Conservation (phyloP, 2,329 filamentous ascomycete species). For the Scytalidium lignicola region DNA sequence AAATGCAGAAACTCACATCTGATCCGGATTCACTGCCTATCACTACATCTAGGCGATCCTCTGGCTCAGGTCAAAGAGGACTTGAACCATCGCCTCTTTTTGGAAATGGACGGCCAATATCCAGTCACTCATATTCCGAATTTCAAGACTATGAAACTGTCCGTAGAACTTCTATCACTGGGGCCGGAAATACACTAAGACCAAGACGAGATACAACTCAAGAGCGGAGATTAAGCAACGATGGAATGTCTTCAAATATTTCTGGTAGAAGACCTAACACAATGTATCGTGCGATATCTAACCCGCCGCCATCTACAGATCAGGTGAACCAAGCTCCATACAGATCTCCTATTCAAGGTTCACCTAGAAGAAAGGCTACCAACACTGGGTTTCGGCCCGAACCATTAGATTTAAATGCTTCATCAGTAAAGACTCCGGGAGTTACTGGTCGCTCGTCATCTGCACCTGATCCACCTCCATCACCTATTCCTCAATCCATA, state of each 20-base stretch:
- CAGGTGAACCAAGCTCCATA: slow-evolving; percentile 12
- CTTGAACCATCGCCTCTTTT: slow-evolving; percentile 23
- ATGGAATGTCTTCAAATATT: slow-evolving; percentile 10
- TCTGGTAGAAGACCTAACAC: slow-evolving; percentile 17
- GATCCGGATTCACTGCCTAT: slow-evolving; percentile 55
- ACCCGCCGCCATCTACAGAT: slow-evolving; percentile 13
- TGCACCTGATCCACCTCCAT: slow-evolving; percentile 13
- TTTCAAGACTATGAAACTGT: not conserved
- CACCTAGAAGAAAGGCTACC: slow-evolving; percentile 22
- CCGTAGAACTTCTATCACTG: not conserved
- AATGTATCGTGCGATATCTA: slow-evolving; percentile 22
- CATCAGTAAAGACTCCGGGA: slow-evolving; percentile 7
- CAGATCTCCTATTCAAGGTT: slow-evolving; percentile 13
- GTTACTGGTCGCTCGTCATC: slow-evolving; percentile 9
- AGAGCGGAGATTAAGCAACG: slow-evolving; percentile 13
- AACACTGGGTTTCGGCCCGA: slow-evolving; percentile 18
- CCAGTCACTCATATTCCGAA: slow-evolving; percentile 9
- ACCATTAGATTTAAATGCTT: slow-evolving; percentile 18
- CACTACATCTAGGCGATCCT: slow-evolving; percentile 33
- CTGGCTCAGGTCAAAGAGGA: slow-evolving; percentile 25
- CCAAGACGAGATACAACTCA: slow-evolving; percentile 4
- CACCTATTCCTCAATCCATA: slow-evolving; percentile 45
- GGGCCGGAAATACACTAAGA: slow-evolving; percentile 2
- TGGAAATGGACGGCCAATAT: slow-evolving; percentile 10
- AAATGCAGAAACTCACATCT: slow-evolving; percentile 53